Evolutionary conservation across 1,284 basidiomycete genomes (phyloP).

Genomic region (Rhodotorula sp.): DNA sequence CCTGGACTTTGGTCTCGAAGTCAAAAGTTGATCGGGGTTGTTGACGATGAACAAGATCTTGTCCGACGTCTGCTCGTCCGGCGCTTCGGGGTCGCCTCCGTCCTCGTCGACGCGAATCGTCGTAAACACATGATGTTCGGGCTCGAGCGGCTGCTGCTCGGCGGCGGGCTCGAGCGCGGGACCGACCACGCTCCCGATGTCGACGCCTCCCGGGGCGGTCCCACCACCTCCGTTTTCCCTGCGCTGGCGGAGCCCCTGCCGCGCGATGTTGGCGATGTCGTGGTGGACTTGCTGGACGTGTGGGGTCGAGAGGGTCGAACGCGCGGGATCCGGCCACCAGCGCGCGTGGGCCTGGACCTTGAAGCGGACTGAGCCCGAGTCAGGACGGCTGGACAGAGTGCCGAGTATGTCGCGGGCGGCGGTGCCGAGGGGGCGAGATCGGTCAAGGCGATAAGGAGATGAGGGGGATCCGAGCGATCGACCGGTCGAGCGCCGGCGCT

Average conservation of each 20-base stretch:
- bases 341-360: conserved; percentile 85
- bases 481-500: too few species aligned
- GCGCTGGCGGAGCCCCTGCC: conserved; percentile 60
- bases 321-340: conserved; percentile 93
- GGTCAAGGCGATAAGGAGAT: conserved; percentile 87
- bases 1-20: conserved; percentile 78
- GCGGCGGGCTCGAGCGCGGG: neutral
- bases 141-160: conserved; percentile 34
- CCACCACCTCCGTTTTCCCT: conserved; percentile 42
- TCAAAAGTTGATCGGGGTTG: conserved; percentile 93
- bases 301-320: conserved; percentile 81
- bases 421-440: conserved; percentile 92
- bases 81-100: conserved; percentile 58
- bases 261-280: conserved; percentile 72
- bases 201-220: conserved; percentile 1
- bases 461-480: too few species aligned
- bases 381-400: conserved; percentile 81
- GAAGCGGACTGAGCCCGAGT: conserved; percentile 93
- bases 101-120: conserved; percentile 57
- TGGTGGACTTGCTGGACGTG: conserved; percentile 83
- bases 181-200: conserved; percentile 11
- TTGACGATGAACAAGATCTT: conserved; percentile 97
- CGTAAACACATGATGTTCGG: conserved; percentile 59
- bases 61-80: conserved; percentile 88
- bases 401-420: conserved; percentile 96